Evolutionary conservation across 2,329 filamentous ascomycete genomes (phyloP).

Genomic region (Fusarium mexicanum): DNA sequence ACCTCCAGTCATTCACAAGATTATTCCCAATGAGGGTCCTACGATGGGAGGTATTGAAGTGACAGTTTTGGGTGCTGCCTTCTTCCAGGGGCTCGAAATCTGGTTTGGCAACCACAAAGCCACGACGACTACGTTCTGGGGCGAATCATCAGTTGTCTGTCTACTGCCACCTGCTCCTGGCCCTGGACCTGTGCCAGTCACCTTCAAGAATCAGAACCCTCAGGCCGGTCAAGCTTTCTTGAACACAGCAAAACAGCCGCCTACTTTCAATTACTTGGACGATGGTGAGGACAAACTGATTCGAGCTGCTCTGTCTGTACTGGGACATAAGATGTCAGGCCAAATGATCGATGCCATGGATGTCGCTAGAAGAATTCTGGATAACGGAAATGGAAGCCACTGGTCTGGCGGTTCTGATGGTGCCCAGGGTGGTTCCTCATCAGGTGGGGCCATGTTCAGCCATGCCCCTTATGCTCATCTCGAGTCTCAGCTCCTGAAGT

Average conservation of each 20-base stretch:
- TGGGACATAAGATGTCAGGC: slow-evolving; percentile 72
- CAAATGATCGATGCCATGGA: slow-evolving; percentile 69
- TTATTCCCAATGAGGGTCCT: slow-evolving; percentile 85
- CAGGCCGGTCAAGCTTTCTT: slow-evolving; percentile 50
- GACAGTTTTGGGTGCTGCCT: slow-evolving; percentile 82
- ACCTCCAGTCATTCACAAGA: slow-evolving; percentile 76
- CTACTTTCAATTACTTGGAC: slow-evolving; percentile 77
- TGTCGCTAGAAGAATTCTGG: slow-evolving; percentile 69
- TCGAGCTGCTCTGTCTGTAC: slow-evolving; percentile 71
- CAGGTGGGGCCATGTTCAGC: slow-evolving; percentile 56
- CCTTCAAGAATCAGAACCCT: slow-evolving; percentile 67
- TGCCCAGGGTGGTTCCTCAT: slow-evolving; percentile 51
- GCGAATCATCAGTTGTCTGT: slow-evolving; percentile 81
- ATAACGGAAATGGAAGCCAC: slow-evolving; percentile 50
- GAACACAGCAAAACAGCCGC: slow-evolving; percentile 51
- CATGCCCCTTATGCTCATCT: slow-evolving; percentile 61
- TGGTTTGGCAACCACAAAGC: slow-evolving; percentile 78
- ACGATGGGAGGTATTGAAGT: slow-evolving; percentile 88
- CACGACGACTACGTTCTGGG: slow-evolving; percentile 82
- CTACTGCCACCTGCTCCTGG: slow-evolving; percentile 76
- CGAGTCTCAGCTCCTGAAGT: slow-evolving; percentile 75
- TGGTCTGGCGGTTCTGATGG: slow-evolving; percentile 59
- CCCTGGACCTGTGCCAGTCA: slow-evolving; percentile 75
- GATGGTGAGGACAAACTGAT: slow-evolving; percentile 76
- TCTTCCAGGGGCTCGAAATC: slow-evolving; percentile 80